A percentile compares a stretch with the other conserved stretches of the same genome.
Evolutionary conservation across 768 basidiomycete species (phyloP).

Genomic region (Lactifluus rugatus): DNA sequence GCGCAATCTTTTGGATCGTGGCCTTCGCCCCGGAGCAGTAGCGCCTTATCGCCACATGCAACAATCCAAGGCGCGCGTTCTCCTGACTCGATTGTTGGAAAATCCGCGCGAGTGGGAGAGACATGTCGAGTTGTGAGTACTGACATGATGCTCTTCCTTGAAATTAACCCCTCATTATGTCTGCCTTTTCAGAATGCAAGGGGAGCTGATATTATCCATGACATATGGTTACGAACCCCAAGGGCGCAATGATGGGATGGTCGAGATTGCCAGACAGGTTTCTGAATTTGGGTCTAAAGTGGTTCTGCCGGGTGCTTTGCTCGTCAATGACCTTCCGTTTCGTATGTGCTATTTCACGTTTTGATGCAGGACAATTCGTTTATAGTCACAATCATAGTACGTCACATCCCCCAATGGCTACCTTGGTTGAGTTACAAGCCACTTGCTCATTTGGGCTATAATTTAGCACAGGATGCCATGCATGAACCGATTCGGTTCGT

Average conservation of each 20-base stretch:
- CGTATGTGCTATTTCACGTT: background rate
- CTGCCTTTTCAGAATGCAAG: background rate
- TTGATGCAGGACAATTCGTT: background rate
- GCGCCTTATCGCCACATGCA: background rate
- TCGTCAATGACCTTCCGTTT: conserved; percentile 12
- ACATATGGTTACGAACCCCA: background rate
- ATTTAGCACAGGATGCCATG: background rate
- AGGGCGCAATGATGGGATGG: background rate
- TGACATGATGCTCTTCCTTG: background rate
- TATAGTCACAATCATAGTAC: background rate
- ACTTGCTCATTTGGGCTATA: background rate
- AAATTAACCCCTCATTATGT: background rate
- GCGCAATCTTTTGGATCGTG: background rate
- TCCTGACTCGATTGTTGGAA: background rate
- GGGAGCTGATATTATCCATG: background rate
- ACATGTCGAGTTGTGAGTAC: background rate
- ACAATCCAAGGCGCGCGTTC: background rate
- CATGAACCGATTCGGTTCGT: conserved; percentile 4
- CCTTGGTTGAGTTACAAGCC: conserved; percentile 6
- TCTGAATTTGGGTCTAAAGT: background rate
- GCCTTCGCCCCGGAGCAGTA: background rate
- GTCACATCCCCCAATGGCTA: conserved; percentile 3
- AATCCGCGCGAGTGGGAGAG: background rate
- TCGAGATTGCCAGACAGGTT: background rate
- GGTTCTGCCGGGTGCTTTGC: background rate